Evolutionary conservation across 495 filamentous ascomycete genomes (phyloP), one percentile per base, ranked within the genome.

Genomic region (Penicillium lividum): DNA sequence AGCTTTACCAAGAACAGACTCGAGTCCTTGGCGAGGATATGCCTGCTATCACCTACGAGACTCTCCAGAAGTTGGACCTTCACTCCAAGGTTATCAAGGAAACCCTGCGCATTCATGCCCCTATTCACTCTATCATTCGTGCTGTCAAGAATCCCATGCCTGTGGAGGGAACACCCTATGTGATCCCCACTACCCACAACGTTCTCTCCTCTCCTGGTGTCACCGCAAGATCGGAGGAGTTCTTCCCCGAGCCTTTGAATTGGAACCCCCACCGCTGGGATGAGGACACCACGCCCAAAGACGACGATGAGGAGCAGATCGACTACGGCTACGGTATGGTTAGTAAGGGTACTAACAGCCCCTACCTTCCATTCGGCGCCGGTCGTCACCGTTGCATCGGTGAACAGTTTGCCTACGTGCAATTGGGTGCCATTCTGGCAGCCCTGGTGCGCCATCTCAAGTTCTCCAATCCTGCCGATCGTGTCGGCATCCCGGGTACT

Each of bases 71-170:
- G 50, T 72, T 87, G 27, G 78, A 81, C 8, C 75, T 87, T n/a
- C 78, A 85, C 68, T 51, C 67, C 52, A 80, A 84, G 59, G 78
- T 82, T 13, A 82, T 87, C 60, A 82, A 82, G 61, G 84, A 87
- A 65, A 87, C 84, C 15, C 75, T 87, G 10, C 82, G 84, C 46
- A 72, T 87, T 29, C 84, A 86, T 67, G 76, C 84, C n/a, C 84
- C 84, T 2, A 87, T 87, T 55, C 84, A 87, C 68, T 80, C 76
- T 33, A 84, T 87, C 58, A 81, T 87, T 63, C 80, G 84, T 57
- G 77, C 79, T 46, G 84, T 86, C 58, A 86, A 84, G 65, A 80
- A 78, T 56, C 83, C 84, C 34, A 78, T 87, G 73, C 68, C 72
- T 18, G 71, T 81, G 7, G 73, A 76, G 30, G 76, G 74, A 38